These are phyloP conservation scores for Leccinum variicolor DNA, from an alignment of 768 basidiomycete genomes.

Conservation along the genomic window DNA sequence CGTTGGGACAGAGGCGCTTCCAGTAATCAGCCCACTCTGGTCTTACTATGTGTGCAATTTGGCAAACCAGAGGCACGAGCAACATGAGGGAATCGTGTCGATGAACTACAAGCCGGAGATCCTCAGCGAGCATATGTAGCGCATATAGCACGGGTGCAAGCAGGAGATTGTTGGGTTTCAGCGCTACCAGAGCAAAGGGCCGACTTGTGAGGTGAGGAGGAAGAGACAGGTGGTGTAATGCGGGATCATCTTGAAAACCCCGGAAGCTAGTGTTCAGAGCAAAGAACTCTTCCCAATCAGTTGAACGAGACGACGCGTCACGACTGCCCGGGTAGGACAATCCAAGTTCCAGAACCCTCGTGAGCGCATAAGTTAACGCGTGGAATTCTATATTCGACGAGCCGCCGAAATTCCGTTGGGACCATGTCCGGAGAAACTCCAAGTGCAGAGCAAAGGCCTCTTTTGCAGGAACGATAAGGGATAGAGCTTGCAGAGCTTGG, in stretches of 20 bases:
- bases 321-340: conserved; percentile 25
- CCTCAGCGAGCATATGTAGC: conserved; percentile 77
- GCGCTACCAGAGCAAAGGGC: conserved; percentile 19
- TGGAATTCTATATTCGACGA: conserved; percentile 52
- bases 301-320: conserved; percentile 7
- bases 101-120: conserved; percentile 56
- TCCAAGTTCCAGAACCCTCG: conserved; percentile 40
- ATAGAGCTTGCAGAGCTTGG: conserved; percentile 59
- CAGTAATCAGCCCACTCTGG: conserved; percentile 94
- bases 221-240: conserved; percentile 42
- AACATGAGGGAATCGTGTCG: conserved; percentile 52
- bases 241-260: conserved; percentile 59
- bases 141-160: conserved; percentile 65
- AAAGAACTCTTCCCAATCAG: conserved; percentile 48
- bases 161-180: conserved; percentile 38
- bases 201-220: conserved; percentile 31
- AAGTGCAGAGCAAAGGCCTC: conserved; percentile 54
- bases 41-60: conserved; percentile 58
- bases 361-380: conserved; percentile 53
- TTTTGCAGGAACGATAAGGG: conserved; percentile 56
- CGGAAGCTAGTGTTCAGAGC: conserved; percentile 40
- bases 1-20: conserved; percentile 74
- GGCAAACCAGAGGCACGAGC: conserved; percentile 62
- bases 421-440: conserved; percentile 59
- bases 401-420: conserved; percentile 38